Conservation (phyloP, 108 stramenopile genomes). For the Nitzschia palea region DNA sequence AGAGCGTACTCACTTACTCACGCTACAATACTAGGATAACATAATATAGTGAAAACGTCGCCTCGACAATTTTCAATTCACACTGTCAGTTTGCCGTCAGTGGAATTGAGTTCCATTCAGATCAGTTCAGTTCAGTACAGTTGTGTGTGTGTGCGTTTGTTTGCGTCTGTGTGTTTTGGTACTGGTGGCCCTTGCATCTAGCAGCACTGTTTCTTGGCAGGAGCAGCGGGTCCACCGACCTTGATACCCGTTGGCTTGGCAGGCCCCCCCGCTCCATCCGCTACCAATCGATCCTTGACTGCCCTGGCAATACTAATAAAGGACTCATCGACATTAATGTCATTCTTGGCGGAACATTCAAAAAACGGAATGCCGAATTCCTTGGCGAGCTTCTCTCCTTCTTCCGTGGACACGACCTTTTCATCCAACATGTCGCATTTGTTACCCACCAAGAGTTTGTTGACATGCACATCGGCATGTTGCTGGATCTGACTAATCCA, state of each 20-base stretch:
- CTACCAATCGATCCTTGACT: conserved; percentile 83
- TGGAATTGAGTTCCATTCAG: no score
- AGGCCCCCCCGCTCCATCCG: conserved; percentile 82
- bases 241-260: conserved; percentile 25
- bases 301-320: conserved; percentile 82
- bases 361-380: conserved; percentile 96
- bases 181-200: no score
- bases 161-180: no score
- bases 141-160: no score
- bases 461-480: conserved; percentile 95
- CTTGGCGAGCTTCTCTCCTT: conserved; percentile 90
- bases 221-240: conserved; percentile 4
- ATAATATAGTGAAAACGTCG: no score
- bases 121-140: no score
- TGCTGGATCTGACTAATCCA: conserved; percentile 99
- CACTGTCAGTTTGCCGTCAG: no score
- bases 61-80: no score
- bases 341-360: conserved; percentile 97
- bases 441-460: conserved; percentile 98
- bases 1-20: no score
- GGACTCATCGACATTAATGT: conserved; percentile 88
- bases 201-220: conserved; percentile 35
- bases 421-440: conserved; percentile 98
- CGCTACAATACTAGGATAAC: no score
- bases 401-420: conserved; percentile 93